These are phyloP conservation scores for Trametes hirsuta DNA, from an alignment of 1,284 basidiomycete species.

Conservation along the genomic window DNA sequence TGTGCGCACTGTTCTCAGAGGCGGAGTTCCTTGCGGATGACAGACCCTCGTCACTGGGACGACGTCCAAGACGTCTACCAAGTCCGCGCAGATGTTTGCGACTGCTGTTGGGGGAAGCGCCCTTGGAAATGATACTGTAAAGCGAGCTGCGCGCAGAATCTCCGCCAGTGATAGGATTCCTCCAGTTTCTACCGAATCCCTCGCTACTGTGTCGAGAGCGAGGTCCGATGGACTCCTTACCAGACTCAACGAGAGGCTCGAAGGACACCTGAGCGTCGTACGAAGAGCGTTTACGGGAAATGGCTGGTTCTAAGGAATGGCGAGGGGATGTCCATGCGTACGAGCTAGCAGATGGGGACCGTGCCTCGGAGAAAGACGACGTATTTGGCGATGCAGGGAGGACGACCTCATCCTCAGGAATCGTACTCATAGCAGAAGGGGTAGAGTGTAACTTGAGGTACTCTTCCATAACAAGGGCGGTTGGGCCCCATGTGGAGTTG, in stretches of 20 bases:
- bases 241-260: slow-evolving; percentile 37
- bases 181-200: slow-evolving; percentile 43
- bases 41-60: slow-evolving; percentile 50
- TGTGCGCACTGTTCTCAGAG: slow-evolving; percentile 47
- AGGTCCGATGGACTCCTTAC: slow-evolving; percentile 40
- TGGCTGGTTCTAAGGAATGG: slow-evolving; percentile 45
- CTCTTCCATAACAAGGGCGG: slow-evolving; percentile 70
- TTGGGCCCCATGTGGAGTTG: slow-evolving; percentile 52
- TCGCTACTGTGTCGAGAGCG: slow-evolving; percentile 49
- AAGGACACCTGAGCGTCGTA: slow-evolving; percentile 49
- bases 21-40: slow-evolving; percentile 51
- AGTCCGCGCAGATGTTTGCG: slow-evolving; percentile 44
- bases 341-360: slow-evolving; percentile 37
- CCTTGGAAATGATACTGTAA: slow-evolving; percentile 43
- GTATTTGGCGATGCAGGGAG: slow-evolving; percentile 32
- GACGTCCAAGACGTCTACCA: slow-evolving; percentile 41
- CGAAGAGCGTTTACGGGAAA: slow-evolving; percentile 42
- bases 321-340: slow-evolving; percentile 38
- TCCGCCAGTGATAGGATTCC: slow-evolving; percentile 33
- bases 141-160: slow-evolving; percentile 39
- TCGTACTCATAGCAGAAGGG: slow-evolving; percentile 47
- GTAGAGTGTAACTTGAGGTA: slow-evolving; percentile 47
- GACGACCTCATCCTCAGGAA: slow-evolving; percentile 43
- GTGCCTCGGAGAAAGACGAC: slow-evolving; percentile 37
- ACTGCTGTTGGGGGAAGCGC: slow-evolving; percentile 46